These are phyloP conservation scores for Actinidia arguta DNA, from an alignment of 179 eudicot species.

Conservation along the genomic window DNA sequence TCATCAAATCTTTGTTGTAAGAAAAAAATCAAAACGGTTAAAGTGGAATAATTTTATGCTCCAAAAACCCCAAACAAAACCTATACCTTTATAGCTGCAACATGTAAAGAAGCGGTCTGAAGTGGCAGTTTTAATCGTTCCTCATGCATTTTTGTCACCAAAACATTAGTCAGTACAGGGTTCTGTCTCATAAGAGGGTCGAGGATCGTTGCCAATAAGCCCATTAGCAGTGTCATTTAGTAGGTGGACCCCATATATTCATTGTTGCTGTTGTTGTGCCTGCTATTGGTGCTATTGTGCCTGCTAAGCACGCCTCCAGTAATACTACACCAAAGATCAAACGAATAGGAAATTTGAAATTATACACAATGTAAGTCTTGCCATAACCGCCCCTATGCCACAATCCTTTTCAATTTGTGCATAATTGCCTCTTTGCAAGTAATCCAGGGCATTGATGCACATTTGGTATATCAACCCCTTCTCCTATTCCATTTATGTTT, in stretches of 20 bases:
- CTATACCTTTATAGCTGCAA: slow-evolving; percentile 77
- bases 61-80: slow-evolving; percentile 1
- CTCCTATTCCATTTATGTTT: too few relatives aligned
- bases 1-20: slow-evolving; percentile 70
- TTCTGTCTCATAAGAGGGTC: slow-evolving; percentile 73
- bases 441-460: too few relatives aligned
- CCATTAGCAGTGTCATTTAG: slow-evolving; percentile 82
- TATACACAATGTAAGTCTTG: too few relatives aligned
- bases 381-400: too few relatives aligned
- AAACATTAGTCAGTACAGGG: slow-evolving; percentile 77
- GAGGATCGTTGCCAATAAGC: slow-evolving; percentile 71
- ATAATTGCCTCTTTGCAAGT: too few relatives aligned
- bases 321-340: too few relatives aligned
- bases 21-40: slow-evolving; percentile 14
- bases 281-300: slow-evolving; percentile 43
- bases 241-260: slow-evolving; percentile 75
- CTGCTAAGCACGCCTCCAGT: slow-evolving; percentile 23
- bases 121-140: slow-evolving; percentile 77
- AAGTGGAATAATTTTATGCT: slow-evolving; percentile 13
- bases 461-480: too few relatives aligned
- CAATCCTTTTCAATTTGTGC: too few relatives aligned
- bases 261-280: slow-evolving; percentile 56
- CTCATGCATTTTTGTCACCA: slow-evolving; percentile 96
- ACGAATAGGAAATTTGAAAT: too few relatives aligned
- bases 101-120: slow-evolving; percentile 89